A percentile compares a stretch with the other conserved stretches of the same genome.
These are phyloP conservation scores for Taphrina wiesneri DNA, from an alignment of 1,139 yeast genomes.

Conservation along the genomic window DNA sequence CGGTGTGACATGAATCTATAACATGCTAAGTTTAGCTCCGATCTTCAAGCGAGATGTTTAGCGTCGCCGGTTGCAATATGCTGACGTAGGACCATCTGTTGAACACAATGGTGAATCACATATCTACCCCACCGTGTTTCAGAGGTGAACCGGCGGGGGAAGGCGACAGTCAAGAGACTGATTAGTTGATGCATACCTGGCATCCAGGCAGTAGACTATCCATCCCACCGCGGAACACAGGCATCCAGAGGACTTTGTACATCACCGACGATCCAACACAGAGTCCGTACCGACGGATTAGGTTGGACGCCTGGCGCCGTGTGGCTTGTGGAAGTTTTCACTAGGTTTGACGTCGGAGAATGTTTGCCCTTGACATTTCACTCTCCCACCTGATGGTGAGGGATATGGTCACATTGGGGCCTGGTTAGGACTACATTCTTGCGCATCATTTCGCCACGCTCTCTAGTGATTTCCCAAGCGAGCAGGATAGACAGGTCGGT, in stretches of 20 bases:
- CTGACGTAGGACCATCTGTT: neutral
- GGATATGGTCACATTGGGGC: neutral
- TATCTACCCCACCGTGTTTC: neutral
- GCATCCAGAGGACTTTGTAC: too few species aligned
- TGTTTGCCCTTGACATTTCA: neutral
- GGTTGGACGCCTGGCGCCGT: slow-evolving; percentile 4
- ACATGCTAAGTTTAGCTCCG: neutral
- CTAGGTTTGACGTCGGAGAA: neutral
- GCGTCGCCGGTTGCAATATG: neutral
- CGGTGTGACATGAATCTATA: too few species aligned
- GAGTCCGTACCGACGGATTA: slow-evolving; percentile 13
- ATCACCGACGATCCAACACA: slow-evolving; percentile 13
- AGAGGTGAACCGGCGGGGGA: neutral
- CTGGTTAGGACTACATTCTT: neutral
- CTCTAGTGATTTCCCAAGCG: neutral
- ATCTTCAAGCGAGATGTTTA: neutral
- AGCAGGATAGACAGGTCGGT: neutral
- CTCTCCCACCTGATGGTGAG: neutral
- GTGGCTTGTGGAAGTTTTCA: neutral
- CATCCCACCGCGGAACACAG: too few species aligned
- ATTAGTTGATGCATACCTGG: too few species aligned
- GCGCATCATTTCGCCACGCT: slow-evolving; percentile 3
- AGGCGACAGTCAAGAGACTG: too few species aligned
- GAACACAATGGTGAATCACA: neutral
- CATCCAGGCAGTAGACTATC: too few species aligned